A percentile compares a stretch with the other conserved stretches of the same genome.
These are phyloP conservation scores for Diaporthe destruens DNA, from an alignment of 2,329 filamentous ascomycete genomes.

Conservation along the genomic window DNA sequence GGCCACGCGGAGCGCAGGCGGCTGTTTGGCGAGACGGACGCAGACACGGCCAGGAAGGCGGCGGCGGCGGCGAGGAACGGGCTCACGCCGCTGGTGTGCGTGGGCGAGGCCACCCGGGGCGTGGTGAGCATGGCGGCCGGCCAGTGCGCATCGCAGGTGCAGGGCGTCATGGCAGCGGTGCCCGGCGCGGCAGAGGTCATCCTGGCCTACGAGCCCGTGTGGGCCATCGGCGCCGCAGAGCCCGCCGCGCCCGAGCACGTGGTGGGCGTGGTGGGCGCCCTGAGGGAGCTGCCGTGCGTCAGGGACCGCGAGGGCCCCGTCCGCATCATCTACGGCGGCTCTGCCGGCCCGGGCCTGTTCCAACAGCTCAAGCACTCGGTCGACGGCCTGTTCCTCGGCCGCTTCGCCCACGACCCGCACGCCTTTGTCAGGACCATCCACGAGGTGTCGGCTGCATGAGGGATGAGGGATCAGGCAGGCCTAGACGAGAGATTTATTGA, in stretches of 20 bases:
- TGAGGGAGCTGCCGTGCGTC: conserved; percentile 67
- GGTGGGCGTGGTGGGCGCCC: conserved; percentile 74
- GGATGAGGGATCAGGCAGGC: no score
- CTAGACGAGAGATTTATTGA: no score
- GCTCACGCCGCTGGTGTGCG: conserved; percentile 82
- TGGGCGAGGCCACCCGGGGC: conserved; percentile 74
- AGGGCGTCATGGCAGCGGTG: conserved; percentile 71
- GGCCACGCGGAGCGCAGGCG: conserved; percentile 84
- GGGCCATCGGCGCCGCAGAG: conserved; percentile 83
- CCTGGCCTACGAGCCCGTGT: conserved; percentile 88
- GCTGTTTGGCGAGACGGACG: conserved; percentile 82
- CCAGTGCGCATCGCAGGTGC: conserved; percentile 76
- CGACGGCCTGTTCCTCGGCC: conserved; percentile 84
- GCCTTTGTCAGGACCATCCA: conserved; percentile 78
- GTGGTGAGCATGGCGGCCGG: conserved; percentile 70
- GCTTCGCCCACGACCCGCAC: conserved; percentile 83
- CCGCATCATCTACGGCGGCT: conserved; percentile 85
- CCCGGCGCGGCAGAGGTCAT: conserved; percentile 76
- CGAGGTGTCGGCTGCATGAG: conserved; percentile 70
- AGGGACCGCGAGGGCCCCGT: conserved; percentile 66
- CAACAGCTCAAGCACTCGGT: conserved; percentile 74
- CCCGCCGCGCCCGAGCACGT: conserved; percentile 82
- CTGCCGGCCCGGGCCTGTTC: conserved; percentile 84
- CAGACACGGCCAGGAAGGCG: conserved; percentile 75
- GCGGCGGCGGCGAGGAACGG: conserved; percentile 75